Conservation (phyloP, 768 basidiomycete genomes). For the Mycena capillaripes region DNA sequence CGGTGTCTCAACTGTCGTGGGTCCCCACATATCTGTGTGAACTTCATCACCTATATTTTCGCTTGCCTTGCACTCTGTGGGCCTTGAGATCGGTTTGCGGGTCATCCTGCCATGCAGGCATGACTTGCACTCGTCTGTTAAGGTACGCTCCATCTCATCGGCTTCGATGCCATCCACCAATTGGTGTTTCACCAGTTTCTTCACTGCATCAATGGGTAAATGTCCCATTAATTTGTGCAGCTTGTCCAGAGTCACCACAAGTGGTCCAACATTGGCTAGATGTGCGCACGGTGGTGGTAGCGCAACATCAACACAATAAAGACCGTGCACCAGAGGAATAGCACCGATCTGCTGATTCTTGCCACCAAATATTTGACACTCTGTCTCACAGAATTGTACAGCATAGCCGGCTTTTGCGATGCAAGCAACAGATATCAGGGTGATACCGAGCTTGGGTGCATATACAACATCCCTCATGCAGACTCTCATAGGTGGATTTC, state of each 20-base stretch:
- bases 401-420: slow-evolving; percentile 43
- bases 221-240: slow-evolving; percentile 48
- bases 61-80: no score
- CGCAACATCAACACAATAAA: slow-evolving; percentile 18
- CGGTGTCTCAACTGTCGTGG: no score
- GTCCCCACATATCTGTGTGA: no score
- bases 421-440: slow-evolving; percentile 47
- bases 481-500: slow-evolving; percentile 30
- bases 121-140: no score
- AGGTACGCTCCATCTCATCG: no score
- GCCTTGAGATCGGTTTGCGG: no score
- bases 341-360: slow-evolving; percentile 3
- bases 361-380: slow-evolving; percentile 39
- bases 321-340: slow-evolving; percentile 14
- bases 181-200: no score
- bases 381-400: slow-evolving; percentile 38
- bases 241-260: slow-evolving; percentile 37
- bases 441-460: slow-evolving; percentile 45
- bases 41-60: no score
- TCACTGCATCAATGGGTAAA: slow-evolving; percentile 26
- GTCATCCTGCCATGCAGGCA: no score
- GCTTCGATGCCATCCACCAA: no score
- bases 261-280: slow-evolving; percentile 1
- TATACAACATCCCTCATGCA: slow-evolving; percentile 48
- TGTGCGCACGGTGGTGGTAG: not conserved